Percentiles rank a stretch among this genome's conserved stretches.
Conservation (phyloP, 2,329 filamentous ascomycete genomes). For the Paraphaeosphaeria minitans region DNA sequence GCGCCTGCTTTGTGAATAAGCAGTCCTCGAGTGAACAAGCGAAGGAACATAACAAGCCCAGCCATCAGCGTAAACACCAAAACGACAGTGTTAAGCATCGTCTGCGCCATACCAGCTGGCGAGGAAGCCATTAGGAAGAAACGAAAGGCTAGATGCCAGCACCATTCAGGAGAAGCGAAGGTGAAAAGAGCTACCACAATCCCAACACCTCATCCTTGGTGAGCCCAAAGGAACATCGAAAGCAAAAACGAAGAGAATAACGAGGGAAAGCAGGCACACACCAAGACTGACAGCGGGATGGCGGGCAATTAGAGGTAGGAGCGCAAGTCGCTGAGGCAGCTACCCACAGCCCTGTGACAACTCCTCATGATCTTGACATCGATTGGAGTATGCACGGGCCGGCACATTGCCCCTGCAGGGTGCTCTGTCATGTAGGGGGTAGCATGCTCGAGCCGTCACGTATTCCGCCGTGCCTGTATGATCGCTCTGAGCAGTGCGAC, state of each 20-base stretch:
- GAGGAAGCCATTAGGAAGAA: constrained; percentile 24
- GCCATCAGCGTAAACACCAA: constrained; percentile 40
- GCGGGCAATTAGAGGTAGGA: constrained; percentile 1
- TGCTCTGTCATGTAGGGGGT: constrained; percentile 16
- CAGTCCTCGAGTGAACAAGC: constrained; percentile 36
- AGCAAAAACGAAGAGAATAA: constrained; percentile 8
- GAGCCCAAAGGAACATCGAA: constrained; percentile 8
- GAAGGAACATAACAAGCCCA: constrained; percentile 35
- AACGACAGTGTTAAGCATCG: constrained; percentile 30
- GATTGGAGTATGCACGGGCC: constrained; percentile 11
- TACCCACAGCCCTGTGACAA: constrained; percentile 8
- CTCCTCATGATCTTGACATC: constrained; percentile 3
- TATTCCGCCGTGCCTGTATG: constrained; percentile 26
- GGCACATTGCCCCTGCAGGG: constrained; percentile 20
- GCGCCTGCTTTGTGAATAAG: constrained; percentile 31
- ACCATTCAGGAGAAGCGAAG: constrained; percentile 14
- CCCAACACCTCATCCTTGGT: constrained; percentile 13
- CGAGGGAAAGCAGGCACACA: constrained; percentile 5
- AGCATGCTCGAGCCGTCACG: constrained; percentile 18
- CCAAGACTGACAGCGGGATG: constrained; percentile 8
- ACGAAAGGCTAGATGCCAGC: constrained; percentile 14
- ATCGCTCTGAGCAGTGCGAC: constrained; percentile 27
- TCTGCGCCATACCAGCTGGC: constrained; percentile 34
- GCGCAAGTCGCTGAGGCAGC: constrained; percentile 7
- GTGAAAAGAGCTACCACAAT: constrained; percentile 7